Conservation (phyloP, 2,329 filamentous ascomycete genomes). For the Trichoderma simmonsii region DNA sequence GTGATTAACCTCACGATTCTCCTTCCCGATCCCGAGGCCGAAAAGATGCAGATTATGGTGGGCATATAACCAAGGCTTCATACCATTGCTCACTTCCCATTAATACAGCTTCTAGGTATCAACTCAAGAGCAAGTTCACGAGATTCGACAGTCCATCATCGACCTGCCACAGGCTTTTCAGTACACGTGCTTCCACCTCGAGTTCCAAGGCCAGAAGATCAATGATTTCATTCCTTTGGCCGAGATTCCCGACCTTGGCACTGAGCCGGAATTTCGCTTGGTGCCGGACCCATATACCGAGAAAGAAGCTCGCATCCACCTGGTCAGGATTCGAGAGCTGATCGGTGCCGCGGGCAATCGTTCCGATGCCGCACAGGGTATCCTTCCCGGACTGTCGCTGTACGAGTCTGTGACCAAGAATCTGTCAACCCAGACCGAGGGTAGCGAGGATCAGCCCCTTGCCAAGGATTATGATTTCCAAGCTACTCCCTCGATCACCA, state of each 20-base stretch:
- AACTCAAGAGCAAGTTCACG: slow-evolving; percentile 92
- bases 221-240: slow-evolving; percentile 94
- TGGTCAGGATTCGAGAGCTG: slow-evolving; percentile 85
- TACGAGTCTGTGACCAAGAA: slow-evolving; percentile 70
- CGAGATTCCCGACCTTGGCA: slow-evolving; percentile 75
- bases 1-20: slow-evolving; percentile 67
- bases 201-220: slow-evolving; percentile 82
- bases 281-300: slow-evolving; percentile 97
- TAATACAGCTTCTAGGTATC: slow-evolving; percentile 60
- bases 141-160: slow-evolving; percentile 94
- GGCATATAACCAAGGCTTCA: slow-evolving; percentile 27
- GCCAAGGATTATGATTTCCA: slow-evolving; percentile 76
- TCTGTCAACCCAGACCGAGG: slow-evolving; percentile 39
- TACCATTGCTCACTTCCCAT: neutral
- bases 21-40: slow-evolving; percentile 70
- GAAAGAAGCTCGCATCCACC: slow-evolving; percentile 94
- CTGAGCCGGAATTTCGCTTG: slow-evolving; percentile 74
- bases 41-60: slow-evolving; percentile 83
- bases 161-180: slow-evolving; percentile 90
- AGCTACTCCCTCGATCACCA: slow-evolving; percentile 62
- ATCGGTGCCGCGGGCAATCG: slow-evolving; percentile 89
- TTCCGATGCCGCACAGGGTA: slow-evolving; percentile 80
- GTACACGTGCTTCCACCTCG: slow-evolving; percentile 98
- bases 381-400: slow-evolving; percentile 79
- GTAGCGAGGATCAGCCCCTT: slow-evolving; percentile 33